Percentiles rank a stretch among this genome's conserved stretches.
Conservation (phyloP, 805 yeast species). For the Grigorovia humatica region DNA sequence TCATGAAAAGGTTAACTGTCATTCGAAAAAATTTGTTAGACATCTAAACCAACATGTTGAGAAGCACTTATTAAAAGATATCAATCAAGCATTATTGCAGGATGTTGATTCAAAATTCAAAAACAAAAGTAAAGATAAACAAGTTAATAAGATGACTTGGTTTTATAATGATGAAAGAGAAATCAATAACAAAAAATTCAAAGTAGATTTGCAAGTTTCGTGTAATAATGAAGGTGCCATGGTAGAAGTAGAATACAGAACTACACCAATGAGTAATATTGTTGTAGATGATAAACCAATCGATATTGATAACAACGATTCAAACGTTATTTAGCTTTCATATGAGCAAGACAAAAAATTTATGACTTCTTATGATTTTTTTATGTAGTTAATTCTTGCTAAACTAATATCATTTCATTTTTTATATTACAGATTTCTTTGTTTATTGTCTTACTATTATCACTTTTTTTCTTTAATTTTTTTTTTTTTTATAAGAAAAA, state of each 20-base stretch:
- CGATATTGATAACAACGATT: neutral
- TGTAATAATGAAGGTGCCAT: constrained; percentile 57
- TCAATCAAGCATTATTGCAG: constrained; percentile 47
- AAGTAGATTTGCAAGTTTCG: constrained; percentile 49
- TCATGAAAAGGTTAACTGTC: constrained; percentile 61
- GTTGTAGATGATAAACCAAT: neutral
- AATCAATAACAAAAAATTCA: constrained; percentile 55
- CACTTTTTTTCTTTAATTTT: too few species aligned
- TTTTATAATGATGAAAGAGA: constrained; percentile 47
- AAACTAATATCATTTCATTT: too few species aligned
- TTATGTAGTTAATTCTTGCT: too few species aligned
- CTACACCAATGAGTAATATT: constrained; percentile 31
- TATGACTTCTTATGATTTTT: too few species aligned
- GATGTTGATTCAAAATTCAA: constrained; percentile 40
- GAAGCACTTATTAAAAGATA: constrained; percentile 59
- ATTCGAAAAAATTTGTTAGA: constrained; percentile 60
- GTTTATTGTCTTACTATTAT: too few species aligned
- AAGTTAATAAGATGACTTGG: constrained; percentile 47
- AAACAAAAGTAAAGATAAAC: constrained; percentile 37
- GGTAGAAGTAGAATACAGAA: constrained; percentile 57
- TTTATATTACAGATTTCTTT: too few species aligned
- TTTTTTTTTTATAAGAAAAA: too few species aligned
- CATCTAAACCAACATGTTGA: constrained; percentile 67
- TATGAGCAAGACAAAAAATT: too few species aligned
- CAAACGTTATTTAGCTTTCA: neutral